Evolutionary conservation across 768 basidiomycete genomes (phyloP), one percentile per base, ranked within the genome.

Genomic region (Suillus sp.): DNA sequence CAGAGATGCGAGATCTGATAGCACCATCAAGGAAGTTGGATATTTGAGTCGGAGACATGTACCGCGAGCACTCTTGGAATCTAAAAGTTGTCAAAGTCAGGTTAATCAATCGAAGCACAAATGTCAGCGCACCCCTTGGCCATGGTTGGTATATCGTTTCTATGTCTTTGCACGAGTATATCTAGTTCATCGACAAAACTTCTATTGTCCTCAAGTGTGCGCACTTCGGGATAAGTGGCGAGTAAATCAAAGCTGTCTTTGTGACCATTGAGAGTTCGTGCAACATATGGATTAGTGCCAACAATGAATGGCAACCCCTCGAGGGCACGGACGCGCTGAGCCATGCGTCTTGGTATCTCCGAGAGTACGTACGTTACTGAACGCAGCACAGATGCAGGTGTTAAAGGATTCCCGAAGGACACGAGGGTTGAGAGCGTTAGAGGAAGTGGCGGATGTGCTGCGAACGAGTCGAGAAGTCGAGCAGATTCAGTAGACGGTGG

Each of bases 91-190:
- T 42, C n/a, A 1, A 14, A 54, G 16, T n/a, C 35, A 11, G 45
- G 47, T 34, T n/a, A 25, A 64, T 48, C 20, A 32, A 35, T 32
- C 58, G n/a, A 61, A 65, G 40, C 65, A 50, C 34, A 54, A 30
- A 45, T 5, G 37, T 40, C 2, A 30, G 67, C 78, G 62, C 66
- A 89, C 92, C 94, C 94, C 77, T 93, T 94, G 3, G 94, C 93
- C 84, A 96, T 85, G 16, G 89, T 90, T 1, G 93, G 93, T 57
- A 96, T 92, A 72, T 96, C 95, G 75, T 95, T 90, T 1, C 90
- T 83, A 71, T 96, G 94, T 60, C 83, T 81, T 64, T 85, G 84
- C 4, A 96, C 93, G 22, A 96, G 76, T 40, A 81, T 79, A 48
- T 86, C 84, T n/a, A 96, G 79, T 65, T 86, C 81, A 57, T 84